A percentile compares a stretch with the other conserved stretches of the same genome.
Evolutionary conservation across 352 stramenopile genomes (phyloP).

Genomic region (Aphanomyces stellatus): DNA sequence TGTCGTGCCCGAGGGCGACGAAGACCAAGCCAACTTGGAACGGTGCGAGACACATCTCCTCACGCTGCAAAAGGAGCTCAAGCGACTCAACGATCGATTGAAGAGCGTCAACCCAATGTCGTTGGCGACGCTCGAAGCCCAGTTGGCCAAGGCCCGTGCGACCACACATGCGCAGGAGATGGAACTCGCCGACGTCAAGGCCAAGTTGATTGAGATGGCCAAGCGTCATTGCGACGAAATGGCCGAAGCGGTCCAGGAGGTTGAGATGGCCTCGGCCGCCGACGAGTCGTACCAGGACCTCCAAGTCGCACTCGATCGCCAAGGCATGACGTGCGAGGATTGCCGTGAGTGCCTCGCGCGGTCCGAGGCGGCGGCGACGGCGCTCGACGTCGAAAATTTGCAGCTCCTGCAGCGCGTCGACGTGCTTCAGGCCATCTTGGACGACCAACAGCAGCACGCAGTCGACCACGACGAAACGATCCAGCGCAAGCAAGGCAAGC

Average conservation of each 20-base stretch:
- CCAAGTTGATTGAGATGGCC: slow-evolving; percentile 1
- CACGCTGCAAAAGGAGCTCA: slow-evolving; percentile 15
- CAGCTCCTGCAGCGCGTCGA: background rate
- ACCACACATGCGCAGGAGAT: background rate
- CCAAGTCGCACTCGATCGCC: background rate
- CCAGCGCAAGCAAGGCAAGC: background rate
- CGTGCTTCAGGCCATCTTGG: background rate
- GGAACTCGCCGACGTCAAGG: background rate
- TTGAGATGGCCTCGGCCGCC: background rate
- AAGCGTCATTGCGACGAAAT: slow-evolving; percentile 12
- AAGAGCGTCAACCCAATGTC: background rate
- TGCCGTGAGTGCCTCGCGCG: background rate
- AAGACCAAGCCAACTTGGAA: slow-evolving; percentile 6
- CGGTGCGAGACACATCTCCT: slow-evolving; percentile 1
- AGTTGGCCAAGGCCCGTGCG: background rate
- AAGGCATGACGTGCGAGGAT: background rate
- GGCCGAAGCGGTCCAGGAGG: background rate
- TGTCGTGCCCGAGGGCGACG: background rate
- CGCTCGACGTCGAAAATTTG: slow-evolving; percentile 1
- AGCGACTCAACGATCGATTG: background rate
- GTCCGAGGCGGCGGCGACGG: background rate
- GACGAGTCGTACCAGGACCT: background rate
- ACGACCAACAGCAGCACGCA: background rate
- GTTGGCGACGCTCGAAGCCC: background rate
- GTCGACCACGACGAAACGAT: background rate